Conservation (phyloP, 768 basidiomycete genomes). For the Gloeophyllum trabeum region DNA sequence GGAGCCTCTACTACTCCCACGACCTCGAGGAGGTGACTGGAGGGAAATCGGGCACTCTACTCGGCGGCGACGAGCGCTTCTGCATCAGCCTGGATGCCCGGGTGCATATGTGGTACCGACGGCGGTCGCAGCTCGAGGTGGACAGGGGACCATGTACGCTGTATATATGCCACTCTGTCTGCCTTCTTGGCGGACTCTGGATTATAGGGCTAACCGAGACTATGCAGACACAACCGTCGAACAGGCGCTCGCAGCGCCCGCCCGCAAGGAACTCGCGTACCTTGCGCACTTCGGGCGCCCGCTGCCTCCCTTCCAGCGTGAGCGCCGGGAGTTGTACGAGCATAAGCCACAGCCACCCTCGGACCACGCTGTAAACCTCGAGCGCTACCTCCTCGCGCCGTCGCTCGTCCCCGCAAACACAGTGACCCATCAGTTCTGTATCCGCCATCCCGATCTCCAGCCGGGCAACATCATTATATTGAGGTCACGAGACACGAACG, state of each 20-base stretch:
- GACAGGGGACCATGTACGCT: constrained; percentile 41
- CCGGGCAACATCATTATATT: constrained; percentile 37
- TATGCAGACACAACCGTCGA: constrained; percentile 25
- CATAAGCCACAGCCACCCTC: constrained; percentile 31
- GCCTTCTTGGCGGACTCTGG: no score
- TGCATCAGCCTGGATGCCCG: no score
- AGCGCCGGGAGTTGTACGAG: constrained; percentile 31
- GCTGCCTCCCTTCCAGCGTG: constrained; percentile 27
- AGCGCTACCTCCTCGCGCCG: constrained; percentile 32
- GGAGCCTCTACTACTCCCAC: no score
- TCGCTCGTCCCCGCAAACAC: constrained; percentile 31
- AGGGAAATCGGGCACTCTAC: no score
- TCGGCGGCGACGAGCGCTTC: no score
- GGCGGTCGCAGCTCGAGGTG: constrained; percentile 34
- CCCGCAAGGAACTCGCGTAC: constrained; percentile 38
- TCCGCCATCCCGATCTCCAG: constrained; percentile 33
- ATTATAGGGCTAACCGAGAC: constrained; percentile 19
- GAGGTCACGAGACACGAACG: constrained; percentile 30
- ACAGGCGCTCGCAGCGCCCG: constrained; percentile 28
- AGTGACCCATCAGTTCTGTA: constrained; percentile 28
- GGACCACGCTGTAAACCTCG: constrained; percentile 35
- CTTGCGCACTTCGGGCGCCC: constrained; percentile 35
- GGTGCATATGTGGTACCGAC: no score
- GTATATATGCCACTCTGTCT: constrained; percentile 20
- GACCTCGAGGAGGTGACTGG: background rate